Evolutionary conservation across 139 green algal species (phyloP).

Genomic region (Eudorina sp.): DNA sequence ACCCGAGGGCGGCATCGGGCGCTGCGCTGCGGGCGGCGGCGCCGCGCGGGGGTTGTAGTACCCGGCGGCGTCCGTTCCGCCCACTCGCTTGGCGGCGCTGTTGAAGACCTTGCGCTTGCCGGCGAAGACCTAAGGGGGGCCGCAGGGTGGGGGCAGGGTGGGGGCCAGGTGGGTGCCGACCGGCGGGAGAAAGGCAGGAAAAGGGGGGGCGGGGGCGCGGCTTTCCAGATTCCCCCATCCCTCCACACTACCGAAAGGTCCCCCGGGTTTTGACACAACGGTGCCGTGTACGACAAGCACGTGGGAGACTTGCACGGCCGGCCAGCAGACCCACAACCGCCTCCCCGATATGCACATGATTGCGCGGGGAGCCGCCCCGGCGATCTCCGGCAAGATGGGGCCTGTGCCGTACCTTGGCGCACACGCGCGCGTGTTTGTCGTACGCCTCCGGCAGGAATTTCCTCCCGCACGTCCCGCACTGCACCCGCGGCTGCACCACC

Average conservation of each 20-base stretch:
- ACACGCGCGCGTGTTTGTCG: constrained; percentile 63
- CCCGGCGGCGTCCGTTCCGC: constrained; percentile 57
- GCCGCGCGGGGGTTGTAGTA: constrained; percentile 38
- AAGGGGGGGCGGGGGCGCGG: background rate
- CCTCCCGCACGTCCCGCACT: constrained; percentile 60
- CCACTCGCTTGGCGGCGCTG: constrained; percentile 52
- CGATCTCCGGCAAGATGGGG: too few species aligned
- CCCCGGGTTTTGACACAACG: too few species aligned
- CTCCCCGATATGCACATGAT: too few species aligned
- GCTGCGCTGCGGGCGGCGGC: background rate
- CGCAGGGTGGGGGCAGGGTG: background rate
- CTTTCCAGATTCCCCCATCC: background rate
- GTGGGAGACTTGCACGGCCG: too few species aligned
- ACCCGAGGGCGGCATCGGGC: background rate
- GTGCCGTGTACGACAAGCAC: too few species aligned
- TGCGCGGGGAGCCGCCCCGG: too few species aligned
- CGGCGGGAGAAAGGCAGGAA: background rate
- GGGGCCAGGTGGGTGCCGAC: background rate
- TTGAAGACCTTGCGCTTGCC: constrained; percentile 65
- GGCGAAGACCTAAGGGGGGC: constrained; percentile 54
- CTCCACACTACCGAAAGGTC: too few species aligned
- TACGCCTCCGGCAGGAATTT: constrained; percentile 61
- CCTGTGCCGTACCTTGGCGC: constrained; percentile 55
- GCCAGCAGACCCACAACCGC: too few species aligned
- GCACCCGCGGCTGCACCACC: constrained; percentile 47